Percentiles rank a stretch among this genome's conserved stretches.
These are phyloP conservation scores for Colletotrichum tabaci DNA, from an alignment of 2,329 filamentous ascomycete species.

Conservation along the genomic window DNA sequence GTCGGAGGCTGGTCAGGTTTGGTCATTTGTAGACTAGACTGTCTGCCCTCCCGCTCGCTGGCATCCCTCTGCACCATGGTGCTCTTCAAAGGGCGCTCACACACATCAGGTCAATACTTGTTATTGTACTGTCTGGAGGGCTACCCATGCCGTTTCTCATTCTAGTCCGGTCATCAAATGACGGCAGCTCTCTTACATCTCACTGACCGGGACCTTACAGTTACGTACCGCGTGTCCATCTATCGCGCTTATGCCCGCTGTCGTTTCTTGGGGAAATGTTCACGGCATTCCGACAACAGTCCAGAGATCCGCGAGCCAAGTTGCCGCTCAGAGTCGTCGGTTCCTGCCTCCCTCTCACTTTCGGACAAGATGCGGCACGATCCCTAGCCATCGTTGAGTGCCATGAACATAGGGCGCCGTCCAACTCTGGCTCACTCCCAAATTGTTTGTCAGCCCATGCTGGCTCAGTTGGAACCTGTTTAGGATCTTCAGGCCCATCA, in stretches of 20 bases:
- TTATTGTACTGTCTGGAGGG: neutral
- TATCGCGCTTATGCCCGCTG: neutral
- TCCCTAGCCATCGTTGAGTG: constrained; percentile 16
- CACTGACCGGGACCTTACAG: neutral
- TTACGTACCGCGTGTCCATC: neutral
- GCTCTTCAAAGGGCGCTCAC: too few relatives aligned
- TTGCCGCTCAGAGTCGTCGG: neutral
- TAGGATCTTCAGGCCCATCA: neutral
- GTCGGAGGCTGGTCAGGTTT: neutral
- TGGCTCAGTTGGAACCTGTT: neutral
- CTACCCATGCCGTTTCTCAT: neutral
- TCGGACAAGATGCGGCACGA: neutral
- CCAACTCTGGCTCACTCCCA: constrained; percentile 1
- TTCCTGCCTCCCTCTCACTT: neutral
- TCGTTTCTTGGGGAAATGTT: neutral
- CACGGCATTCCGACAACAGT: neutral
- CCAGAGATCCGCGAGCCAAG: neutral
- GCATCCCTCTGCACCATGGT: too few relatives aligned
- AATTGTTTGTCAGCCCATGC: constrained; percentile 1
- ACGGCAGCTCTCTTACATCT: neutral
- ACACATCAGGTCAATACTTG: neutral
- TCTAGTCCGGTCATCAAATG: too few relatives aligned
- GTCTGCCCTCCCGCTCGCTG: neutral
- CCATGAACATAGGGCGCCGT: constrained; percentile 10
- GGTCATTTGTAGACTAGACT: neutral